These are phyloP conservation scores for Termitomyces sp. DNA, from an alignment of 768 basidiomycete genomes.

Conservation along the genomic window DNA sequence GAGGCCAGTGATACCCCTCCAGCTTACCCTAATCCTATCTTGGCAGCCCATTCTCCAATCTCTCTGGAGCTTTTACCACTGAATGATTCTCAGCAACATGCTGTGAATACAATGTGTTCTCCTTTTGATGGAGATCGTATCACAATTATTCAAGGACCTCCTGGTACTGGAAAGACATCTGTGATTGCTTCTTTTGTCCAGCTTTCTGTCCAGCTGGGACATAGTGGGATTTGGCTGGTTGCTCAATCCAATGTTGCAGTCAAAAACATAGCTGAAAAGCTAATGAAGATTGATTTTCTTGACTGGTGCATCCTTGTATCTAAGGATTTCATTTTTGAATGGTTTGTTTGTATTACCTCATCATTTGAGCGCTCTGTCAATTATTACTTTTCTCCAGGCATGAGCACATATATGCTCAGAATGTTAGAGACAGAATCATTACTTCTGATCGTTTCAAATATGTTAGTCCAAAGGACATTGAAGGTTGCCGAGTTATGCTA, in stretches of 20 bases:
- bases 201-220: constrained; percentile 31
- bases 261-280: constrained; percentile 83
- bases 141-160: constrained; percentile 48
- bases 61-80: constrained; percentile 17
- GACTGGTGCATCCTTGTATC: constrained; percentile 72
- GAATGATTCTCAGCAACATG: constrained; percentile 41
- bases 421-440: constrained; percentile 44
- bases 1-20: background rate
- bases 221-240: constrained; percentile 66
- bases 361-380: background rate
- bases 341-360: constrained; percentile 33
- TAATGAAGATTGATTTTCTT: constrained; percentile 44
- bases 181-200: constrained; percentile 63
- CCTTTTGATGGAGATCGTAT: constrained; percentile 26
- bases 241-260: constrained; percentile 87
- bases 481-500: constrained; percentile 52
- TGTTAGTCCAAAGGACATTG: constrained; percentile 18
- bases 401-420: constrained; percentile 61
- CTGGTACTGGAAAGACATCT: constrained; percentile 70
- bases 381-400: constrained; percentile 47
- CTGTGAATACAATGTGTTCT: constrained; percentile 45
- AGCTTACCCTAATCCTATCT: background rate
- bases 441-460: constrained; percentile 32
- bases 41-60: background rate
- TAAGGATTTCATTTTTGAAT: constrained; percentile 53